These are phyloP conservation scores for Colletotrichum incanum DNA, from an alignment of 2,329 filamentous ascomycete species.

Conservation along the genomic window DNA sequence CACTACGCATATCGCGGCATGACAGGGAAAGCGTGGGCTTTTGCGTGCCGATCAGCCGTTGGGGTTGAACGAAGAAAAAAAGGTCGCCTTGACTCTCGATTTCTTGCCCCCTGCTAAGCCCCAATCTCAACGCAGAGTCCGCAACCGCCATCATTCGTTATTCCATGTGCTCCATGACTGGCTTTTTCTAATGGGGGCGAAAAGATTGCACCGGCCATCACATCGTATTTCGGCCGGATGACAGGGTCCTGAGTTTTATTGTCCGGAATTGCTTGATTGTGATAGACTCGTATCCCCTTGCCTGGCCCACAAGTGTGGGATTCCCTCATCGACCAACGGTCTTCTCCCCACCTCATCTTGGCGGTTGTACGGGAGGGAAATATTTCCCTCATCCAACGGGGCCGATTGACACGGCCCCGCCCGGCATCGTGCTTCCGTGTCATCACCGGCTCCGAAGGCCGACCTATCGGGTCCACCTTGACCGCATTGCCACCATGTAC, in stretches of 20 bases:
- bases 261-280: slow-evolving; percentile 21
- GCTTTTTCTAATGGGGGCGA: background rate
- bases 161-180: slow-evolving; percentile 1
- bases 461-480: background rate
- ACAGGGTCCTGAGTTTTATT: background rate
- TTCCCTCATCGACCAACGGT: background rate
- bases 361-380: background rate
- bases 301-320: background rate
- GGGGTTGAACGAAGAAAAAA: background rate
- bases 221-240: slow-evolving; percentile 12
- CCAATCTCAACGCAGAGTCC: background rate
- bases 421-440: slow-evolving; percentile 7
- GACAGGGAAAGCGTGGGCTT: background rate
- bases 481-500: background rate
- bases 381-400: background rate
- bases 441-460: slow-evolving; percentile 3
- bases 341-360: slow-evolving; percentile 1
- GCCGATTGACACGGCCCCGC: slow-evolving; percentile 12
- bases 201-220: slow-evolving; percentile 14
- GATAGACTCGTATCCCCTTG: slow-evolving; percentile 18
- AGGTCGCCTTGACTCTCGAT: background rate
- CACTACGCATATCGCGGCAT: background rate
- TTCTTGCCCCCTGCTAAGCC: background rate
- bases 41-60: slow-evolving; percentile 13
- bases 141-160: background rate